phyloP scores from a whole-genome alignment of 768 basidiomycete species.

The Tephrocybe sp. region DNA sequence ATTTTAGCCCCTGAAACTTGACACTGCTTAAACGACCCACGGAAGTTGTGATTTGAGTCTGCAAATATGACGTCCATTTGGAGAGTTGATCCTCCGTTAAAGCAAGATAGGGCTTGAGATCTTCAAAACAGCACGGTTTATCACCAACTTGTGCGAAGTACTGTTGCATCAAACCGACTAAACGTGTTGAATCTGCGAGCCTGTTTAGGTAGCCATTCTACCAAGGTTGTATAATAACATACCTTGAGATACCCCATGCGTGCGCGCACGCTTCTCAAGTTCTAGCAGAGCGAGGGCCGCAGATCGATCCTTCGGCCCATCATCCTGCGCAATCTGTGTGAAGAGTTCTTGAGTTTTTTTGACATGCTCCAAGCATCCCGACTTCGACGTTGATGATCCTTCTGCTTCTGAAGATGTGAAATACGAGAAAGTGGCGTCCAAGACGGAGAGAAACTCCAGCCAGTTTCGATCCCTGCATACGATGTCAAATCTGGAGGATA shows the following conservation, averaged over 20 bases:
- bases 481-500: not conserved
- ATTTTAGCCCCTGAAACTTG: constrained; percentile 22
- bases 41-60: constrained; percentile 44
- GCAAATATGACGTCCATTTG: constrained; percentile 56
- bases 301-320: constrained; percentile 74
- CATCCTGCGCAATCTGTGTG: constrained; percentile 53
- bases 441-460: constrained; percentile 76
- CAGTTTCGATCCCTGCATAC: constrained; percentile 74
- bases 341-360: constrained; percentile 53
- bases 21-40: constrained; percentile 33
- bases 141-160: constrained; percentile 77
- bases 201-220: not conserved
- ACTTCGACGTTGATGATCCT: constrained; percentile 27
- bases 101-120: constrained; percentile 66
- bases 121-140: constrained; percentile 88
- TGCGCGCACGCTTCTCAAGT: constrained; percentile 60
- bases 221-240: not conserved
- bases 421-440: constrained; percentile 64
- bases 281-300: constrained; percentile 75
- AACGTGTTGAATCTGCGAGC: constrained; percentile 39
- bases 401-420: constrained; percentile 17
- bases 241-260: constrained; percentile 51
- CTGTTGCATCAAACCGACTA: constrained; percentile 52
- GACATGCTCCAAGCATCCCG: constrained; percentile 37
- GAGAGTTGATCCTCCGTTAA: constrained; percentile 47